Percentiles rank a stretch among this genome's conserved stretches.
phyloP scores from a whole-genome alignment of 1,284 basidiomycete species.

The Moesziomyces aphidis region DNA sequence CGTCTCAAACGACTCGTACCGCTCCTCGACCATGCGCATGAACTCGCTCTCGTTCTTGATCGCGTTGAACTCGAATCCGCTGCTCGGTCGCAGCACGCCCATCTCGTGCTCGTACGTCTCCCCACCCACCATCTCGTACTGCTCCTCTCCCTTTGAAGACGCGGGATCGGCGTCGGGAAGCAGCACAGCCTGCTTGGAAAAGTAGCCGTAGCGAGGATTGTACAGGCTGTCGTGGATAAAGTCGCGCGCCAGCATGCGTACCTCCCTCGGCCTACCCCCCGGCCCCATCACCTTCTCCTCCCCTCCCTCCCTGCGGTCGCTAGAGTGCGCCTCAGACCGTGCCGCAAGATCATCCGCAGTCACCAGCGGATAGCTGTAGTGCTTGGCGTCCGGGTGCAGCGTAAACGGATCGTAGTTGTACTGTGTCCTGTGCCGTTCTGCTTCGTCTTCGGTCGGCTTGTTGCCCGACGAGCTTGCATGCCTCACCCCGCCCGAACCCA shows the following conservation, averaged over 20 bases:
- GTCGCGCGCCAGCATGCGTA: slow-evolving; percentile 94
- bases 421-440: slow-evolving; percentile 55
- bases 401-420: slow-evolving; percentile 67
- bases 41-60: slow-evolving; percentile 81
- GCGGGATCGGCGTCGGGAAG: slow-evolving; percentile 42
- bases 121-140: slow-evolving; percentile 11
- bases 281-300: slow-evolving; percentile 7
- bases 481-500: not conserved
- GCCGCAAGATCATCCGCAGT: slow-evolving; percentile 43
- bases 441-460: not conserved
- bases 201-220: slow-evolving; percentile 98
- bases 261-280: slow-evolving; percentile 74
- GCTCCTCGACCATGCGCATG: slow-evolving; percentile 80
- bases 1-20: slow-evolving; percentile 68
- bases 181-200: slow-evolving; percentile 70
- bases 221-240: slow-evolving; percentile 97
- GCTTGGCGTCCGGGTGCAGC: slow-evolving; percentile 52
- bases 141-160: not conserved
- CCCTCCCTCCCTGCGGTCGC: too few species aligned
- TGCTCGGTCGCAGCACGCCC: slow-evolving; percentile 25
- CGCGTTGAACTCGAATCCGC: slow-evolving; percentile 77
- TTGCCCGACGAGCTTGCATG: slow-evolving; percentile 2
- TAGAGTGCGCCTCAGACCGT: not conserved
- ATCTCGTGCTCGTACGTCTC: slow-evolving; percentile 24
- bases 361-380: slow-evolving; percentile 57